These are phyloP conservation scores for Annulohypoxylon stygium DNA, from an alignment of 495 filamentous ascomycete genomes.

Conservation along the genomic window DNA sequence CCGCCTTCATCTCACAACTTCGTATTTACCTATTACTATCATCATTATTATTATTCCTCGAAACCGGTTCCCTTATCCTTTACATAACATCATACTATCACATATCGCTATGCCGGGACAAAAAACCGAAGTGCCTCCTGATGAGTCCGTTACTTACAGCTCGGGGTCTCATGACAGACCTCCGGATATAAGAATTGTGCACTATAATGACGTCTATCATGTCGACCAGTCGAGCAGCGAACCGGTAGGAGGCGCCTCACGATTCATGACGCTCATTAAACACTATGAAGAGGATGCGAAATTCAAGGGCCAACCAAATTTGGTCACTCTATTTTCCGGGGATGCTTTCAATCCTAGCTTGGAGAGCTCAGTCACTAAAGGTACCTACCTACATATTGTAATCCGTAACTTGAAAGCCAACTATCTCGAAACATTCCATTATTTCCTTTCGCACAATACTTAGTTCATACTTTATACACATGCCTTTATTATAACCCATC, in stretches of 20 bases:
- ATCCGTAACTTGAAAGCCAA: not conserved
- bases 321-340: slow-evolving; percentile 88
- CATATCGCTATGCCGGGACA: slow-evolving; percentile 30
- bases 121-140: slow-evolving; percentile 41
- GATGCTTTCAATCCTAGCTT: slow-evolving; percentile 93
- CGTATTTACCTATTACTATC: not conserved
- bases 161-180: slow-evolving; percentile 61
- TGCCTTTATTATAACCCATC: too few species aligned
- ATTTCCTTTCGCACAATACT: not conserved
- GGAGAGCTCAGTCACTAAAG: slow-evolving; percentile 88
- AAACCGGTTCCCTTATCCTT: not conserved
- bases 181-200: slow-evolving; percentile 82
- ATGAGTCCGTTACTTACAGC: slow-evolving; percentile 62
- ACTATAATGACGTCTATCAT: slow-evolving; percentile 95
- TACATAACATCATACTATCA: not conserved
- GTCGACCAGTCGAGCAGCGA: slow-evolving; percentile 80
- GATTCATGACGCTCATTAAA: slow-evolving; percentile 83
- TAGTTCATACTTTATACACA: not conserved
- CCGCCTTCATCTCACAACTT: slow-evolving; percentile 27
- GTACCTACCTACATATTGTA: slow-evolving; percentile 50
- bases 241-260: slow-evolving; percentile 80
- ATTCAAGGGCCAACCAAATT: slow-evolving; percentile 70
- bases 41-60: not conserved
- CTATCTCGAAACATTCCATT: not conserved
- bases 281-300: slow-evolving; percentile 73